Evolutionary conservation across 2,329 filamentous ascomycete genomes (phyloP), one percentile per base, ranked within the genome.

Genomic region (Fusarium sp.): DNA sequence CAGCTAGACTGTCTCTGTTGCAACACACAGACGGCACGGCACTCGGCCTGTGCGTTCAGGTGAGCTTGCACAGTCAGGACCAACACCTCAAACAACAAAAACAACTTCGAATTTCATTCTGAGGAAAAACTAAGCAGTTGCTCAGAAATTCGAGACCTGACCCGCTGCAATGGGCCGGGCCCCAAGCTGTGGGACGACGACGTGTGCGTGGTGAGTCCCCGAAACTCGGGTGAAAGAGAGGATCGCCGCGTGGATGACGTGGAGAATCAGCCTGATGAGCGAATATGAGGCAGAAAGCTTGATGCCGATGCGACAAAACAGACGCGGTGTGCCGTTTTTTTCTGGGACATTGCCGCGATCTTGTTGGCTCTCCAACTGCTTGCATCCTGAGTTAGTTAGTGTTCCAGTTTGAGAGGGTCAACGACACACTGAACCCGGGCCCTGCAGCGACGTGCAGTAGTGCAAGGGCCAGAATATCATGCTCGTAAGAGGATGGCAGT

Each of bases 1-100:
- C 55, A 24, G 65, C 50, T 58, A 47, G 57, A 57, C 55, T 58
- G 54, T 50, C 62, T 44, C 47, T 68, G 58, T 56, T 71, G 56
- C 62, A 58, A 65, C 68, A 70, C 68, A 73, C 63, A 71, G 63
- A 63, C 59, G 71, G 65, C 70, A 62, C 62, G 67, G 68, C 62
- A 72, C 46, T 66, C 63, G 65, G 59, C 55, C 59, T 65, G 62
- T 55, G 61, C 49, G 46, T 51, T 49, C 46, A 68, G 48, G 47
- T 65, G 55, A 55, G 65, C 46, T 67, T 67, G 43, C 35, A 47
- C 32, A 64, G 28, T 35, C 49, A 13, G 39, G 33, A 47, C 61
- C 52, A 40, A 52, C 48, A 20, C 32, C 37, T 57, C 22, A 17
- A 30, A 58, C 41, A 41, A 51, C 51, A 37, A 54, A 40, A 54